These are phyloP conservation scores for Boletellus sp. DNA, from an alignment of 1,284 basidiomycete species.

Conservation along the genomic window DNA sequence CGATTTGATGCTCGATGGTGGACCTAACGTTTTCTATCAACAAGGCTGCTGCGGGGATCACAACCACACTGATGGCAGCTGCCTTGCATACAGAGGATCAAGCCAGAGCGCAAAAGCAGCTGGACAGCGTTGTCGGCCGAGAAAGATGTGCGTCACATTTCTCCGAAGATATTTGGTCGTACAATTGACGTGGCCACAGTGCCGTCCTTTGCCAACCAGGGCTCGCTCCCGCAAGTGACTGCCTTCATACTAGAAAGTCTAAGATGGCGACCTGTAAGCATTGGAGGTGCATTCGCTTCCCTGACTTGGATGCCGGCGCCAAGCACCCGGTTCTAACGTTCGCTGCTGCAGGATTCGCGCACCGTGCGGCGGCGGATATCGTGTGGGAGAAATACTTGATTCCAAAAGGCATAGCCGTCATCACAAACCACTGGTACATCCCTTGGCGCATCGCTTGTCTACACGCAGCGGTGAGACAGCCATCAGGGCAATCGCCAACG, in stretches of 20 bases:
- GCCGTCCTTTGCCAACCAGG: constrained; percentile 25
- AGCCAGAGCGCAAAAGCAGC: constrained; percentile 51
- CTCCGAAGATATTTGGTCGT: too few species aligned
- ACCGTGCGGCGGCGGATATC: too few species aligned
- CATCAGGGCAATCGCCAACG: constrained; percentile 48
- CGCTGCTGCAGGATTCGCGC: too few species aligned
- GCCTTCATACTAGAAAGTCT: constrained; percentile 28
- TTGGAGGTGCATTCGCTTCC: constrained; percentile 14
- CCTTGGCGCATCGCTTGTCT: too few species aligned
- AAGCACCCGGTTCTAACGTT: too few species aligned
- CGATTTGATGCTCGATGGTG: too few species aligned
- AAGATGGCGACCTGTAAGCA: constrained; percentile 28
- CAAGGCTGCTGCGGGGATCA: constrained; percentile 63
- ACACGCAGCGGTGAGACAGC: neutral
- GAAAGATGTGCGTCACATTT: constrained; percentile 44
- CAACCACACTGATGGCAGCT: constrained; percentile 60
- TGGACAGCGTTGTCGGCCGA: constrained; percentile 55
- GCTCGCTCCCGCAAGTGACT: constrained; percentile 20
- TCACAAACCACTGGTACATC: constrained; percentile 55
- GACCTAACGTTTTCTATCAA: too few species aligned
- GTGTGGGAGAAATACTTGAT: constrained; percentile 51
- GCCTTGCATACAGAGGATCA: constrained; percentile 57
- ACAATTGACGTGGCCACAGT: too few species aligned
- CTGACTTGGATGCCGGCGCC: too few species aligned
- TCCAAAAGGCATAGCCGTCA: constrained; percentile 54